Evolutionary conservation across 1,284 basidiomycete genomes (phyloP), one percentile per base, ranked within the genome.

Genomic region (Cerioporus squamosus): DNA sequence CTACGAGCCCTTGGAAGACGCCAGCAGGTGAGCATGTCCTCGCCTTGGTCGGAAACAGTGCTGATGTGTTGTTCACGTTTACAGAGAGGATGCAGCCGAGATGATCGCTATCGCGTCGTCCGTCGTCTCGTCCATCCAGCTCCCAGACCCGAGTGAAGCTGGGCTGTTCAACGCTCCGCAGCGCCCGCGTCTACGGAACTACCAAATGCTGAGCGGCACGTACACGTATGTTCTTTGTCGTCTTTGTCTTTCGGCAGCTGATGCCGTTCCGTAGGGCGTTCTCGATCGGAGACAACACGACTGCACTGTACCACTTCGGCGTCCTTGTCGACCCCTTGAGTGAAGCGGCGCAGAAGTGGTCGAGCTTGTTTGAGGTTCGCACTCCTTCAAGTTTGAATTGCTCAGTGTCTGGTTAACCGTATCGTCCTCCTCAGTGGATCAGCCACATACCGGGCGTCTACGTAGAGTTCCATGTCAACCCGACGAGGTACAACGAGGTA

Each of bases 261-360:
- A 43, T 53, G 44, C 47, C 18, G 14, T 29, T 59, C 15, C 44
- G 22, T 62, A 94, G 91, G 15, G 81, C 85, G 4, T 89, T 95
- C 69, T 75, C 83, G 24, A 74, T 88, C 43, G 94, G 95, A 4
- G 79, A 93, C 63, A 81, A 84, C 7, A 70, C 77, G 0, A 85
- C 80, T 0, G 90, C 95, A 0, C 68, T 91, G 18, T 85, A 90
- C 61, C 88, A 91, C 39, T 76, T 98, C 40, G 89, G 84, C 1
- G 81, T 91, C 8, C 70, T 98, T 5, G 63, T 98, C 8, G 92
- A 98, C 69, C 97, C 97, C 1, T 71, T 98, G 24, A 94, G 90
- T 44, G 91, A 94, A 70, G 74, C 80, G 6, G 93, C 93, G 5
- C 95, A 98, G 71, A 86, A 86, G 63, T 96, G 93, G 89, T 85